A percentile compares a stretch with the other conserved stretches of the same genome.
These are phyloP conservation scores for Terana coerulea DNA, from an alignment of 768 basidiomycete genomes.

Conservation along the genomic window DNA sequence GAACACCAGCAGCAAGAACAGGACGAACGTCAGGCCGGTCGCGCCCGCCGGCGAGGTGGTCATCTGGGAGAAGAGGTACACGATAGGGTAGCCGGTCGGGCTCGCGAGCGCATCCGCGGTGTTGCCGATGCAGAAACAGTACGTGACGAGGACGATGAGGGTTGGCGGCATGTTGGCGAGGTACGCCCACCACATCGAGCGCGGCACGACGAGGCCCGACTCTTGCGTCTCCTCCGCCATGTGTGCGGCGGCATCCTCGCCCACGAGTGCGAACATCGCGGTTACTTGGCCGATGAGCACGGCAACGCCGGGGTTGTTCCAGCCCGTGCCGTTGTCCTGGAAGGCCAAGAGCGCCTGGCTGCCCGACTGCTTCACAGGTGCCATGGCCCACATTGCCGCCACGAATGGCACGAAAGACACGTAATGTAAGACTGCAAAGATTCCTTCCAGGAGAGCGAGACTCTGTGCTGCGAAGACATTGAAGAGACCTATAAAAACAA, in stretches of 20 bases:
- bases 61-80: not conserved
- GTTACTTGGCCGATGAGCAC: slow-evolving; percentile 4
- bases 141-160: not conserved
- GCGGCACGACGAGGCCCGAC: not conserved
- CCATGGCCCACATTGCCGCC: slow-evolving; percentile 1
- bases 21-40: slow-evolving; percentile 1
- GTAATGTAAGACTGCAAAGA: slow-evolving; percentile 1
- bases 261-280: slow-evolving; percentile 6
- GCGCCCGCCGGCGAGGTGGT: not conserved
- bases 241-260: not conserved
- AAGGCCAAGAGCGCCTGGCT: not conserved
- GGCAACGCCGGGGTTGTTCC: not conserved
- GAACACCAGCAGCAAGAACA: not conserved
- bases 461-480: not conserved
- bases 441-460: not conserved
- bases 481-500: not conserved
- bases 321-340: slow-evolving; percentile 3
- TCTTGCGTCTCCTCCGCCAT: slow-evolving; percentile 5
- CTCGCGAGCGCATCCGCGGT: not conserved
- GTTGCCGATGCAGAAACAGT: slow-evolving; percentile 3
- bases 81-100: slow-evolving; percentile 1
- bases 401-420: not conserved
- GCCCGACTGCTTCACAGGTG: not conserved
- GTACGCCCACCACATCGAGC: slow-evolving; percentile 4
- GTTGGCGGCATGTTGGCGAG: not conserved